Base-by-base conservation (phyloP, 148 eudicot genomes). In the Cornus controversa region DNA sequence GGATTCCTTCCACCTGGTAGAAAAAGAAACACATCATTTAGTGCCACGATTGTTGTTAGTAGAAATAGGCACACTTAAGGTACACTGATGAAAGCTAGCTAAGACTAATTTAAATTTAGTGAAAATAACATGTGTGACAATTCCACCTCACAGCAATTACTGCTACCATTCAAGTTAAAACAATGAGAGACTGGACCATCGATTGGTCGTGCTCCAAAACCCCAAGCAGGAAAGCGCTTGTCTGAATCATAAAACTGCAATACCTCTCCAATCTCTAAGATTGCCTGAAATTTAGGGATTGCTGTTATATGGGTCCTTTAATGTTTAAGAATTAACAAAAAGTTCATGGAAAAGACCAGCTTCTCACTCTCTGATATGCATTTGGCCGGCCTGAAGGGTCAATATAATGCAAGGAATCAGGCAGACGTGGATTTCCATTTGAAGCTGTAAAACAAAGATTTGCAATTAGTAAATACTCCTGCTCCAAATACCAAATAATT, bases 171-270 rank as follows among this genome's bases (percentile, higher is more conserved):
- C 80, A 96, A 85, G 89, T 96, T 96, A 71, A 96, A 96, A 82
- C 99, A 96, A 82, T 96, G 99, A 75, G 99, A 96, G 57, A 96
- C 98, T 10, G 98, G 98, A 62, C 98, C 98, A 85, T 96, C 99
- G 63, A 96, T 93, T 71, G 99, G 99, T 74, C 98, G 98, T 36
- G 99, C 99, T 74, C 99, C 99, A 78, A 96, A 96, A 66, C 99
- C 99, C 98, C 98, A 96, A 67, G 99, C 92, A 77, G 98, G 97
- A 83, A 93, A 96, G 45, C 88, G 91, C 74, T 85, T 92, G 82
- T 96, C 99, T 74, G 94, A 86, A 82, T 96, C 98, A 89, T 96
- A 96, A 72, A 89, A 93, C 83, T 96, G 99, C 85, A 96, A 67
- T 36, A 96, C 94, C 78, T 90, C 99, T 78, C 94, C 99, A 79